These are phyloP conservation scores for Penicillium canescens DNA, from an alignment of 495 filamentous ascomycete species.

Conservation along the genomic window DNA sequence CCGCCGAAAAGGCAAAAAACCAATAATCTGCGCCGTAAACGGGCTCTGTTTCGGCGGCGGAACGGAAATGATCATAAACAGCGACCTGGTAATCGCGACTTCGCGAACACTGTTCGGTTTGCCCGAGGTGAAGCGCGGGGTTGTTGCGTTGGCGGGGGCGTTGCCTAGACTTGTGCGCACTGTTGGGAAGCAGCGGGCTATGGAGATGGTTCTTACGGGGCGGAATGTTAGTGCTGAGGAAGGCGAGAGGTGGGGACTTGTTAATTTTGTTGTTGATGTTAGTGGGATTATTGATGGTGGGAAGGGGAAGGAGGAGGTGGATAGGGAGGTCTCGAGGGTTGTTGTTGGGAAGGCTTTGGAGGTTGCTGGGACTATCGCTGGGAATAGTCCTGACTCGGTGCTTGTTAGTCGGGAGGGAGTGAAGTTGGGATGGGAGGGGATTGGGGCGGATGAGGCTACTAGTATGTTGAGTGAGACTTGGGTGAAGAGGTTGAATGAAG, in stretches of 20 bases:
- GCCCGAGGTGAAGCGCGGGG: conserved; percentile 71
- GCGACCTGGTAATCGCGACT: conserved; percentile 66
- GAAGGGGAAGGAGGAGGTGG: conserved; percentile 43
- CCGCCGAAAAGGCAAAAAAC: conserved; percentile 53
- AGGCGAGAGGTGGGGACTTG: conserved; percentile 68
- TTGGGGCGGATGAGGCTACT: conserved; percentile 66
- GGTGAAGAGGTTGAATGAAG: conserved; percentile 61
- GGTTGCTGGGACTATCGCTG: conserved; percentile 42
- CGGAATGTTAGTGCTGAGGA: conserved; percentile 55
- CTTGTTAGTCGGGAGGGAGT: conserved; percentile 70
- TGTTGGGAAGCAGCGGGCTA: conserved; percentile 68
- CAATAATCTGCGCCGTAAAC: conserved; percentile 75
- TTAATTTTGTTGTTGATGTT: conserved; percentile 62
- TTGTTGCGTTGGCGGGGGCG: conserved; percentile 70
- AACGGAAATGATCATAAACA: conserved; percentile 72
- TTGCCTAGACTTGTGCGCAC: conserved; percentile 69
- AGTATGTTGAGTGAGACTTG: conserved; percentile 56
- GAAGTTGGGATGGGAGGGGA: conserved; percentile 68
- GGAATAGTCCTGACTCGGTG: conserved; percentile 73
- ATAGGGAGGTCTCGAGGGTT: conserved; percentile 26
- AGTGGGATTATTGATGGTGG: conserved; percentile 6
- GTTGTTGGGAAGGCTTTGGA: conserved; percentile 53
- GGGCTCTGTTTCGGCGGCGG: conserved; percentile 76
- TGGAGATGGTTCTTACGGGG: conserved; percentile 74
- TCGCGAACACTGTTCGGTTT: conserved; percentile 57